phyloP scores from a whole-genome alignment of 768 basidiomycete genomes.

The Solioccasus polychromus region DNA sequence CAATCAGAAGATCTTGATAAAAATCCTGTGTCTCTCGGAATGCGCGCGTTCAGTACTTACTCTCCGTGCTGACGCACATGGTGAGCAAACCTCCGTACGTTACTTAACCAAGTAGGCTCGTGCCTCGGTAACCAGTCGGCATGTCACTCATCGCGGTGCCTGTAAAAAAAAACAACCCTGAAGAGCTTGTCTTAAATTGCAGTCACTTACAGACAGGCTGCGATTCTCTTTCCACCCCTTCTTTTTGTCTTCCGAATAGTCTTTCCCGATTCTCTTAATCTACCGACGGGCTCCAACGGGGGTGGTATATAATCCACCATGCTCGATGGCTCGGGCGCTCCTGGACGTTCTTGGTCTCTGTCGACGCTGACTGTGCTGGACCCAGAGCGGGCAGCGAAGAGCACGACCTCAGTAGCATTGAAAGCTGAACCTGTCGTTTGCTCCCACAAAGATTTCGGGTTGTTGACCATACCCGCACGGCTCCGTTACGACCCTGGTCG shows the following conservation, averaged over 20 bases:
- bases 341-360: conserved; percentile 13
- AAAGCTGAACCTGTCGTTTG: neutral
- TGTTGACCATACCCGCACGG: conserved; percentile 44
- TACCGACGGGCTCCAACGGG: neutral
- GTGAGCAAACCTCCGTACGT: too few relatives aligned
- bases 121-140: neutral
- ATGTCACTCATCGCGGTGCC: conserved; percentile 7
- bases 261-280: conserved; percentile 11
- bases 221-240: conserved; percentile 4
- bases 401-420: neutral
- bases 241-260: conserved; percentile 9
- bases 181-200: conserved; percentile 3
- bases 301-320: conserved; percentile 4
- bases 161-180: conserved; percentile 19
- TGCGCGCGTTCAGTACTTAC: neutral
- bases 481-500: conserved; percentile 40
- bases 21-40: too few relatives aligned
- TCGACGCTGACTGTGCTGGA: conserved; percentile 13
- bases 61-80: too few relatives aligned
- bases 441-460: conserved; percentile 35
- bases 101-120: too few relatives aligned
- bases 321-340: conserved; percentile 10
- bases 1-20: too few relatives aligned
- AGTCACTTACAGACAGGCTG: neutral
- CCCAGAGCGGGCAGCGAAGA: conserved; percentile 1